Evolutionary conservation across 2,329 filamentous ascomycete genomes (phyloP), one percentile per base, ranked within the genome.

Genomic region (Pseudocercospora macadamiae): DNA sequence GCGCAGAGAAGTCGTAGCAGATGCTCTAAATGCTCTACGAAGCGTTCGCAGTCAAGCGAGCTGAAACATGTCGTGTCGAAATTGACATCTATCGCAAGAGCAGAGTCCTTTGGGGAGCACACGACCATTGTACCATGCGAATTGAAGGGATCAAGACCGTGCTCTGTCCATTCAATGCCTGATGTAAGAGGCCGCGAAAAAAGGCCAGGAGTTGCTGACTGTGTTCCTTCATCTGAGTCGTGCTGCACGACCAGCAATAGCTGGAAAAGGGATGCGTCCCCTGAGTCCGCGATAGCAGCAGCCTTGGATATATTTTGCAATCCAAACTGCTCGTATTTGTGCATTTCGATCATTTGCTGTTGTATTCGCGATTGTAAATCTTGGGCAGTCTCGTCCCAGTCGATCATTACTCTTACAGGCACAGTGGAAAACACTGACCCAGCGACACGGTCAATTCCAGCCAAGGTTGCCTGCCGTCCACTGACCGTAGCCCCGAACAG

Each of bases 381-480:
- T 21, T 19, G 16, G 21, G 60, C 26, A n/a, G 39, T 56, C 25
- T 60, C 26, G 7, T 55, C 45, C 21, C 21, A 21, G n/a, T 26
- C 34, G 16, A 60, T 12, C 8, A 5, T 16, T 2, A 56, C 45
- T 51, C 57, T 44, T 10, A 60, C 52, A 23, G 60, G 60, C 7
- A 60, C 26, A 6, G 60, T 62, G 21, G 60, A 34, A 16, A 62
- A 39, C 4, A 53, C 56, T 9, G 60, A 51, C 10, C 60, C 60
- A 4, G 71, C 30, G 25, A 61, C 25, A 18, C 23, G 26, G 21
- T 55, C 51, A 36, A 56, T 10, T 4, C 32, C 42, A 28, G 19
- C 14, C 37, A 48, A 18, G 36, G 59, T 7, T 14, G 73, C 64
- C 26, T 76, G 70, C 3, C 62, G 57, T 6, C 62, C 62, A 14